phyloP scores from a whole-genome alignment of 2,329 filamentous ascomycete genomes.

The Chaetomium sp. region DNA sequence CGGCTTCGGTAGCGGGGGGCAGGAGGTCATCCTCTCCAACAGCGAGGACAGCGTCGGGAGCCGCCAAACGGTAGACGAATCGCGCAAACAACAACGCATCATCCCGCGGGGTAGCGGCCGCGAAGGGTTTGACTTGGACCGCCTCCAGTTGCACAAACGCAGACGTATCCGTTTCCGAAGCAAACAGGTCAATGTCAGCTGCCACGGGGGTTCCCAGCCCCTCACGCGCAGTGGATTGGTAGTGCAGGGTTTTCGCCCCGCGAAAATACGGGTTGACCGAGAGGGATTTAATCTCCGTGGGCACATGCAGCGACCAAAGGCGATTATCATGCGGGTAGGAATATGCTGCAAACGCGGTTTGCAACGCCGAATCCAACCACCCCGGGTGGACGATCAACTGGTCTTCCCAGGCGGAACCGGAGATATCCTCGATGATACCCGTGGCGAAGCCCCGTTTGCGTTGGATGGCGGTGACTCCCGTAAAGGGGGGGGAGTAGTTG shows the following conservation, averaged over 20 bases:
- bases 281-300: not conserved
- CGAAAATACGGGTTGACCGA: not conserved
- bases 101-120: not conserved
- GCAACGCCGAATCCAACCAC: conserved; percentile 32
- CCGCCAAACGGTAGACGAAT: not conserved
- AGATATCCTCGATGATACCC: not conserved
- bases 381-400: conserved; percentile 30
- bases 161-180: not conserved
- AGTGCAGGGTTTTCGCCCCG: not conserved
- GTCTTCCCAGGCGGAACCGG: not conserved
- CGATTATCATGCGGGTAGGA: not conserved
- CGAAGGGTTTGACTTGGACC: not conserved
- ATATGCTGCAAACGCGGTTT: conserved; percentile 21
- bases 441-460: conserved; percentile 4
- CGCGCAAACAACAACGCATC: not conserved
- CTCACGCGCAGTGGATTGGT: not conserved
- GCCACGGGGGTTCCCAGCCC: not conserved
- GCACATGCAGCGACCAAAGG: not conserved
- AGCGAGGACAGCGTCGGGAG: not conserved
- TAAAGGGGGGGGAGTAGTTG: conserved; percentile 10
- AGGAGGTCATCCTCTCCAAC: not conserved
- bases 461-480: not conserved
- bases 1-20: not conserved
- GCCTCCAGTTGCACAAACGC: not conserved
- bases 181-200: not conserved